Percentiles rank a stretch among this genome's conserved stretches.
Conservation (phyloP, 805 yeast species). For the Cyberlindnera mississippiensis region DNA sequence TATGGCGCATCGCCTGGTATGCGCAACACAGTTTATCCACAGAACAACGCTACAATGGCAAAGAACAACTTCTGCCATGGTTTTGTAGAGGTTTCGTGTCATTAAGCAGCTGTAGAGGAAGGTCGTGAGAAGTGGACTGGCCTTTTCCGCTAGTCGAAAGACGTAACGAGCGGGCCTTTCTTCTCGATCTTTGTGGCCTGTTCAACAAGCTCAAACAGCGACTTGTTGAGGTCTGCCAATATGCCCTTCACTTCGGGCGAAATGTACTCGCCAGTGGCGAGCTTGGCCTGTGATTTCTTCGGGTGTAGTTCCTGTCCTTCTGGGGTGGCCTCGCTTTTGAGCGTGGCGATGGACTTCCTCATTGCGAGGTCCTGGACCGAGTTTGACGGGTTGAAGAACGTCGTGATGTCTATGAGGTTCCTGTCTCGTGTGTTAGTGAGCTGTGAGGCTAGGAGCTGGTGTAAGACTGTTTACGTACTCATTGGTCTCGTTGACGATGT, state of each 20-base stretch:
- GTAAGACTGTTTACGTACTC: slow-evolving; percentile 16
- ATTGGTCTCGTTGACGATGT: slow-evolving; percentile 41
- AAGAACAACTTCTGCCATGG: too few species aligned
- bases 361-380: slow-evolving; percentile 13
- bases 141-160: too few species aligned
- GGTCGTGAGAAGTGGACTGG: too few species aligned
- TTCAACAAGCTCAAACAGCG: slow-evolving; percentile 13
- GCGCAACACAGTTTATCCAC: too few species aligned
- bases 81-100: too few species aligned
- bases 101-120: too few species aligned
- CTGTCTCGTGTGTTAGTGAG: slow-evolving; percentile 1
- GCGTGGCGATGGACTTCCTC: slow-evolving; percentile 16
- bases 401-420: slow-evolving; percentile 23
- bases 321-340: slow-evolving; percentile 5
- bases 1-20: not conserved
- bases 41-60: too few species aligned
- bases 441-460: not conserved
- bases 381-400: slow-evolving; percentile 20
- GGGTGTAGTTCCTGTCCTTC: slow-evolving; percentile 2
- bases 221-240: slow-evolving; percentile 14
- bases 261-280: slow-evolving; percentile 11
- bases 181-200: slow-evolving; percentile 13
- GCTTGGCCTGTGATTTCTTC: slow-evolving; percentile 10
- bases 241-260: slow-evolving; percentile 15
- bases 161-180: slow-evolving; percentile 22